Evolutionary conservation across 345 rosid species (phyloP).

Genomic region (Pistacia atlantica): DNA sequence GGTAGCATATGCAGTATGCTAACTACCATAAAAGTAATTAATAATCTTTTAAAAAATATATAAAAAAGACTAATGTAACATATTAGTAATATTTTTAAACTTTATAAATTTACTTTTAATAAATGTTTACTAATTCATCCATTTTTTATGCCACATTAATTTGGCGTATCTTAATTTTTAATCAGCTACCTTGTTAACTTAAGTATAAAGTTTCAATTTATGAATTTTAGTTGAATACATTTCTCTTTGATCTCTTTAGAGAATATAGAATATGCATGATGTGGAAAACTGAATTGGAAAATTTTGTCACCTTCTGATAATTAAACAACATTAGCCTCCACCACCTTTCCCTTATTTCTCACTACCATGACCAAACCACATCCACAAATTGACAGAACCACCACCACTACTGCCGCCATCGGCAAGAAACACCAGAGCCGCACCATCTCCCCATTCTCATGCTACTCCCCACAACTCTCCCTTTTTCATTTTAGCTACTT

Average conservation of each 20-base stretch:
- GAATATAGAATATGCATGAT: neutral
- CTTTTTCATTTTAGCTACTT: conserved; percentile 24
- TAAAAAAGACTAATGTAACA: no score
- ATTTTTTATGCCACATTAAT: no score
- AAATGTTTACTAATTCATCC: no score
- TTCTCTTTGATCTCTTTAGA: neutral
- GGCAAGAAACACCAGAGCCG: neutral
- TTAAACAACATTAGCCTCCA: neutral
- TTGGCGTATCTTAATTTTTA: no score
- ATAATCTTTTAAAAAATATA: no score
- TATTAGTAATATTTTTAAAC: no score
- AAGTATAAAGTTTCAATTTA: no score
- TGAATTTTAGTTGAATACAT: neutral
- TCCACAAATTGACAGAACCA: neutral
- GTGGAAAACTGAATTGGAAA: neutral
- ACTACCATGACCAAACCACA: conserved; percentile 11
- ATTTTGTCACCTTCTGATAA: neutral
- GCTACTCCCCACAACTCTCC: conserved; percentile 30
- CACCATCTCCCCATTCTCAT: conserved; percentile 10
- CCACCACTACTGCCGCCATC: neutral
- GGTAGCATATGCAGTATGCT: no score
- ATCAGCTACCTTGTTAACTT: no score
- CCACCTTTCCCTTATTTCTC: neutral
- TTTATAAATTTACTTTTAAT: no score
- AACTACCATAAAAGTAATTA: no score